Evolutionary conservation across 2,329 filamentous ascomycete species (phyloP).

Genomic region (Sphaerulina populicola): DNA sequence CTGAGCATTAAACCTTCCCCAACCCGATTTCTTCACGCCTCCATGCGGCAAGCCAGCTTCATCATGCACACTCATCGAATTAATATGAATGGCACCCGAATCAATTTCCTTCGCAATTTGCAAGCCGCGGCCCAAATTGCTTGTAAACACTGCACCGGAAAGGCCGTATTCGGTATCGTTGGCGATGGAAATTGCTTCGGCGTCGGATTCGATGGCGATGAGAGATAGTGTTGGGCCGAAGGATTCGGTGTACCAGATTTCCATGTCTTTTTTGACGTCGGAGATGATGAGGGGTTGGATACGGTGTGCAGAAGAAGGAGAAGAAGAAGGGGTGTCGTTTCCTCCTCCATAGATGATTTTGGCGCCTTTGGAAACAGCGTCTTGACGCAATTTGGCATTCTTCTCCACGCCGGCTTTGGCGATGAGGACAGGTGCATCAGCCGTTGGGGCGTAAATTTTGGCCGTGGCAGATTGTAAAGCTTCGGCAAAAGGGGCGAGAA

Average conservation of each 20-base stretch:
- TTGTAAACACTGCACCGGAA: conserved; percentile 61
- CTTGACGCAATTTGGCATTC: conserved; percentile 46
- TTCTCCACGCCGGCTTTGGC: conserved; percentile 43
- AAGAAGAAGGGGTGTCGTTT: conserved; percentile 29
- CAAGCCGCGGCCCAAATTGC: conserved; percentile 48
- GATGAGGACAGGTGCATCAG: conserved; percentile 42
- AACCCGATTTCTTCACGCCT: conserved; percentile 44
- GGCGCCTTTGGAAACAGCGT: conserved; percentile 53
- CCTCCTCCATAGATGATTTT: conserved; percentile 48
- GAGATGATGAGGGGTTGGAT: conserved; percentile 61
- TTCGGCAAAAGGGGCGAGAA: conserved; percentile 47
- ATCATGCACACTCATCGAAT: conserved; percentile 45
- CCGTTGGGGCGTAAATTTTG: conserved; percentile 39
- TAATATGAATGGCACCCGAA: conserved; percentile 52
- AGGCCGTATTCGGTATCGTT: conserved; percentile 80
- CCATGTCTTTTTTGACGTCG: conserved; percentile 61
- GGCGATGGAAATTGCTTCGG: conserved; percentile 63
- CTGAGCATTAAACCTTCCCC: conserved; percentile 23
- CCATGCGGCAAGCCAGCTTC: conserved; percentile 43
- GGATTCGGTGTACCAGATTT: conserved; percentile 64
- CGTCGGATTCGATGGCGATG: conserved; percentile 56
- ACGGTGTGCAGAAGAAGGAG: conserved; percentile 26
- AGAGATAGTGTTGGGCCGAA: conserved; percentile 70
- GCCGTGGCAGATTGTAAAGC: conserved; percentile 41
- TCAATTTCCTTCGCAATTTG: conserved; percentile 44